These are phyloP conservation scores for Cryptomeria japonica DNA, from an alignment of 75 land plant species.

Conservation along the genomic window DNA sequence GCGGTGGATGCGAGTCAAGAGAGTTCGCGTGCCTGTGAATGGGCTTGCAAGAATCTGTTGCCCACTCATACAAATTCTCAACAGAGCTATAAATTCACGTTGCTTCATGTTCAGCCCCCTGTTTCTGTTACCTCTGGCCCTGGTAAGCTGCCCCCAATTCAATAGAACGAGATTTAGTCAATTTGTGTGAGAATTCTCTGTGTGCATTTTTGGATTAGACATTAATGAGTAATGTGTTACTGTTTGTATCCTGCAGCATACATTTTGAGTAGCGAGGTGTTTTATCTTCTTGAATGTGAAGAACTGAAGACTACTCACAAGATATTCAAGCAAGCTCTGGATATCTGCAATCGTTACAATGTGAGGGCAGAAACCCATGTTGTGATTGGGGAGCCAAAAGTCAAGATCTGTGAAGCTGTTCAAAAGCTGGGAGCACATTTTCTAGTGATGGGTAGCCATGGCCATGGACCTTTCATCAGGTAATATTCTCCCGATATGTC, in stretches of 20 bases:
- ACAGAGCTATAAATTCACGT: too few species aligned
- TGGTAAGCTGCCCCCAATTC: too few species aligned
- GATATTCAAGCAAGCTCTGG: background rate
- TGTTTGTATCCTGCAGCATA: background rate
- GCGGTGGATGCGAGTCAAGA: too few species aligned
- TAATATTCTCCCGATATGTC: background rate
- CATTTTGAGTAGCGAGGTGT: background rate
- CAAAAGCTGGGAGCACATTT: background rate
- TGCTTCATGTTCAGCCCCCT: too few species aligned
- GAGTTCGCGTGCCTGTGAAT: too few species aligned
- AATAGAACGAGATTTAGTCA: too few species aligned
- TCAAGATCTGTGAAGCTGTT: conserved; percentile 5
- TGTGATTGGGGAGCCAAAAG: conserved; percentile 9
- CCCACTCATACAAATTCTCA: too few species aligned
- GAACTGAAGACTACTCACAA: background rate
- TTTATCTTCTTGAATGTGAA: background rate
- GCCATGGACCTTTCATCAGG: conserved; percentile 17
- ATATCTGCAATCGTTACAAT: background rate
- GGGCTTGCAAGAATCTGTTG: too few species aligned
- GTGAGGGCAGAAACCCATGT: conserved; percentile 10
- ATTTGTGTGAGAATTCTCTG: too few species aligned
- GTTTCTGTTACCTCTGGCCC: too few species aligned
- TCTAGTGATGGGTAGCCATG: conserved; percentile 19
- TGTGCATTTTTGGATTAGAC: too few species aligned
- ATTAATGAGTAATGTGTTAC: too few species aligned